Evolutionary conservation across 768 basidiomycete species (phyloP).

Genomic region (Pilatotrama ljubarskyi): DNA sequence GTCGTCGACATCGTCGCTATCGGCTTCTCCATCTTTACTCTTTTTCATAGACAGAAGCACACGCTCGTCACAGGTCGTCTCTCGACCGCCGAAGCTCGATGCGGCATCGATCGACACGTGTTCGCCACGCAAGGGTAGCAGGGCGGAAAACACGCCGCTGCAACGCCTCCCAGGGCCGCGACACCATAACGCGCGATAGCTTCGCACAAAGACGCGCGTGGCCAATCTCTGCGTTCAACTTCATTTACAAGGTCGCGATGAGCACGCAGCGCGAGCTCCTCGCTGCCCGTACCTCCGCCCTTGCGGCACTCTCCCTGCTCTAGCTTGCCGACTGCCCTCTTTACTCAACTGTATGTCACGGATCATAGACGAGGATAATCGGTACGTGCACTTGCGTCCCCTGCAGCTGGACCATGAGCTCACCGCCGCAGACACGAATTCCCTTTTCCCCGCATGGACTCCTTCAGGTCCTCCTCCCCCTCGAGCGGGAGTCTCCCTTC

Average conservation of each 20-base stretch:
- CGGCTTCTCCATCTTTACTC: neutral
- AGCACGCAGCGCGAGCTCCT: conserved; percentile 12
- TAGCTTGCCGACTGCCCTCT: conserved; percentile 7
- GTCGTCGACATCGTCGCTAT: neutral
- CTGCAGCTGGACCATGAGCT: neutral
- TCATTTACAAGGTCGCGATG: conserved; percentile 19
- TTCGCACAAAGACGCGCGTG: conserved; percentile 22
- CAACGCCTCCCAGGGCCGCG: conserved; percentile 18
- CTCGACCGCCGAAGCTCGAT: conserved; percentile 1
- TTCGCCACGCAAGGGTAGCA: conserved; percentile 17
- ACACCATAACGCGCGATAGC: conserved; percentile 12
- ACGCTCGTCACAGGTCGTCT: conserved; percentile 1
- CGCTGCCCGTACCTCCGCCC: conserved; percentile 10
- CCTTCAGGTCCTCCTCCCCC: conserved; percentile 18
- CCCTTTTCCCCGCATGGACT: conserved; percentile 25
- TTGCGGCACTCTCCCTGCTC: conserved; percentile 2
- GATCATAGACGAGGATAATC: conserved; percentile 18
- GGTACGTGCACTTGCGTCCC: conserved; percentile 15
- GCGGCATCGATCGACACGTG: conserved; percentile 23
- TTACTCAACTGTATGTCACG: conserved; percentile 12
- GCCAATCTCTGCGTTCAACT: conserved; percentile 9
- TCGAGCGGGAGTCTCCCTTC: conserved; percentile 23
- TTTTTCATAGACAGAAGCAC: neutral
- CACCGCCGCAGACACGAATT: conserved; percentile 19
- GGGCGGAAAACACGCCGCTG: conserved; percentile 22